Evolutionary conservation across 129 eudicot species (phyloP), one percentile per base, ranked within the genome.

Genomic region (Deinandra increscens): DNA sequence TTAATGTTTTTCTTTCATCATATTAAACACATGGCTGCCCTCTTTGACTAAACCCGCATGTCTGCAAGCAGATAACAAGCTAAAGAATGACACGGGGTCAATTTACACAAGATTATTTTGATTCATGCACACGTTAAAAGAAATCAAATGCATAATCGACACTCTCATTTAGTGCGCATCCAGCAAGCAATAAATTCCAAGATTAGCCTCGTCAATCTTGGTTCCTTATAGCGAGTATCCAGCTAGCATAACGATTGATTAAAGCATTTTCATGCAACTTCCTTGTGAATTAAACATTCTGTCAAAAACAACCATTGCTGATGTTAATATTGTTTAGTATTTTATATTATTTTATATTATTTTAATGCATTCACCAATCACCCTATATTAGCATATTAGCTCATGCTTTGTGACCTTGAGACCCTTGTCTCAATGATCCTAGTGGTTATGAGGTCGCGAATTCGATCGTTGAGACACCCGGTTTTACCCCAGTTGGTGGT

Each of bases 161-260:
- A 56, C 12, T 76, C n/a, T 88, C 88, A 10, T 87, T 85, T 43
- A 84, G 33, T 1, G 90, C 80, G 67, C 82, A 84, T 23, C 86
- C 86, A 36, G 95, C 77, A 39, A 87, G 83, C 88, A 87, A 80
- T 7, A 86, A 67, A 41, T 87, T 87, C 95, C 95, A 87, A 46
- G 73, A 58, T 67, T 29, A 17, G 85, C 37, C 48, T 87, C 75
- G 19, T 86, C 90, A 45, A 65, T 70, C 70, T 82, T n/a, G n/a
- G n/a, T n/a, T n/a, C n/a, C n/a, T n/a, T n/a, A n/a, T n/a, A n/a
- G n/a, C n/a, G n/a, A n/a, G n/a, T n/a, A n/a, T n/a, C n/a, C n/a
- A n/a, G n/a, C n/a, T 86, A 71, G 88, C 82, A 54, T 80, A 87
- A 8, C 78, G 86, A 66, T 69, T 87, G 18, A 87, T 84, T 43